Base-by-base conservation (phyloP, 768 basidiomycete species). In the Calvatia gigantea region DNA sequence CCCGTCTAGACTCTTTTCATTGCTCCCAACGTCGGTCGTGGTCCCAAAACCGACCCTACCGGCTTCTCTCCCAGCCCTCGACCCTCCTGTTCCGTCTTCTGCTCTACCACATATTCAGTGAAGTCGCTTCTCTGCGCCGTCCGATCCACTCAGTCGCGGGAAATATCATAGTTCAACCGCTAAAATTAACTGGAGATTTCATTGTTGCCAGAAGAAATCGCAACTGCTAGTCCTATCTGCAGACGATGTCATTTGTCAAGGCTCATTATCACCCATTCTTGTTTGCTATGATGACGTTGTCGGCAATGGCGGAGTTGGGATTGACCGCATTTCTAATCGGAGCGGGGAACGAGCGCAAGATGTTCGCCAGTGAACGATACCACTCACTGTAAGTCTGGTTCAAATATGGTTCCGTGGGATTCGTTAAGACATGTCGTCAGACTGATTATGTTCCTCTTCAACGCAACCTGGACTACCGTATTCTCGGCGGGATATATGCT, bases 241-340 rank as follows among this genome's bases (percentile, higher is more conserved):
- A 47, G 28, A 59, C 62, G 47, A 77, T 74, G 74, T 68, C 76
- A 33, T 72, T 71, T 57, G 67, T 77, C 61, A 76, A 78, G 64
- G 74, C 79, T 5, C 75, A 79, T 60, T 85, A 84, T 57, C 83
- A 85, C 57, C 84, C 84, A 1, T 76, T 84, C 58, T 70, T 85
- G 38, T 86, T 86, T 59, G 69, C 76, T 9, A 70, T 89, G 64
- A 87, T 91, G 73, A 77, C 83, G 6, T 72, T 87, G 41, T 80
- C 77, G 44, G 86, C 82, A 23, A 75, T 88, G 66, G 82, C 86
- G 17, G 88, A 91, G 68, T 78, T 91, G 50, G 87, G 85, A 49
- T 80, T 92, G 51, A 83, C 86, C 15, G 81, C 85, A 21, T 91
- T 86, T 69, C 73, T 91, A 64, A 81, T 91, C 64, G 82, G 79